Base-by-base conservation (phyloP, 129 eudicot genomes). In the Oenanthe sinensis region DNA sequence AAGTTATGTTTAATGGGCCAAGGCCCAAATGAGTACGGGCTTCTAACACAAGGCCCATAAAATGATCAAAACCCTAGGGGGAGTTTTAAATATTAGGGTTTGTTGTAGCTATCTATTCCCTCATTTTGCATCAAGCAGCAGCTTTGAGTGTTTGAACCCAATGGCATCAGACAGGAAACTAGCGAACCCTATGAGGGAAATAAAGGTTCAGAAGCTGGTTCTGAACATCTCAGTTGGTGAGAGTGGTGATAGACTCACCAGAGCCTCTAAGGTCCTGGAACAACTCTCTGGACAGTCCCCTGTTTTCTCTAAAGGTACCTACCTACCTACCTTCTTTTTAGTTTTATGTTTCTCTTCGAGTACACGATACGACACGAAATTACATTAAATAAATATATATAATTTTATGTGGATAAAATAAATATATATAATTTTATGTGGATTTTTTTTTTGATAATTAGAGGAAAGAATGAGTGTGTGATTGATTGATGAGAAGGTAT, bases 261-360 rank as follows among this genome's bases (percentile, higher is more conserved):
- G 72, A 30, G 72, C 72, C 42, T 28, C 72, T 5, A 67, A 67
- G 72, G 72, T 67, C 22, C 5, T 67, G 22, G 72, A 67, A 1
- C 72, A 67, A 30, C 72, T 67, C 72, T 67, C 72, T 67, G 72
- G 72, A 30, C 72, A 67, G 16, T 30, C 72, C 42, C 72, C 72
- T 67, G 72, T 67, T 67, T 67, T 67, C 42, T 67, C 72, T 12
- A 67, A 67, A 67, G 72, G 72, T 67, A 0, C 0, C 11, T 17
- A 33, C 36, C 36, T 33, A 33, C 36, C 36, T 33, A 33, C 36
- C 36, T 33, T 33, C 36, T 33, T 33, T 33, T 33, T 33, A 33
- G 36, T 33, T 33, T 33, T 33, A 33, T 33, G 36, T 33, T 33
- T 33, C 36, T 33, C 36, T 33, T 33, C 36, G 36, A 1, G 36